Evolutionary conservation across 768 basidiomycete genomes (phyloP), one percentile per base, ranked within the genome.

Genomic region (Lactarius indigo): DNA sequence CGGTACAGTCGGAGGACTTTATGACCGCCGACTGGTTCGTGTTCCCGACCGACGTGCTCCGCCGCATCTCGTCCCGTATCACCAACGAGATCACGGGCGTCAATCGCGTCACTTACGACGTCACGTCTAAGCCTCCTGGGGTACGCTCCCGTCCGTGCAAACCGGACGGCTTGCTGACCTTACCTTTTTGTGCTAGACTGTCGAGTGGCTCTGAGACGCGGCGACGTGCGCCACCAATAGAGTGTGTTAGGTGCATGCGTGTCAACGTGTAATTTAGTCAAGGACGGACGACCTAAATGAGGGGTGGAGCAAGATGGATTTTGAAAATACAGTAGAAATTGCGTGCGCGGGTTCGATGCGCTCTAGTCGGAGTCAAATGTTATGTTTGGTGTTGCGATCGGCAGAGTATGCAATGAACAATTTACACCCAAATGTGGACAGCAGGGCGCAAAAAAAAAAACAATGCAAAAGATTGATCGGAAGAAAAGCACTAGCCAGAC

Each of bases 11-110:
- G n/a, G 96, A 98, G 75, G 97, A 99, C 77, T 99, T 99, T 75
- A 99, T 99, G 97, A 99, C 97, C 17, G 97, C 97, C 41, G 96
- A 98, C 76, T 98, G 96, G 96, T 98, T 92, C 79, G 87, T 92
- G n/a, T 99, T 98, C 84, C 96, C 96, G 31, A 80, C 94, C 18
- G 89, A 90, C 52, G 87, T 98, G 13, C 79, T 99, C 65, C 88
- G 90, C 68, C 88, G 89, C 71, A 94, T 99, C 73, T 98, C 96
- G 26, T 95, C 93, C 57, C 85, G 97, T 64, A 98, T 99, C 70
- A 99, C 97, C 42, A 99, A 98, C 76, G 97, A 99, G 77, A 96
- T 97, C 9, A 81, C 84, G 69, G 97, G 97, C n/a, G 87, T 98
- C 75, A 98, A 98, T 79, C 87, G 96, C 47, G 91, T 98, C 50